These are phyloP conservation scores for Solanum chiquidenum DNA, from an alignment of 257 asterid species.

Conservation along the genomic window DNA sequence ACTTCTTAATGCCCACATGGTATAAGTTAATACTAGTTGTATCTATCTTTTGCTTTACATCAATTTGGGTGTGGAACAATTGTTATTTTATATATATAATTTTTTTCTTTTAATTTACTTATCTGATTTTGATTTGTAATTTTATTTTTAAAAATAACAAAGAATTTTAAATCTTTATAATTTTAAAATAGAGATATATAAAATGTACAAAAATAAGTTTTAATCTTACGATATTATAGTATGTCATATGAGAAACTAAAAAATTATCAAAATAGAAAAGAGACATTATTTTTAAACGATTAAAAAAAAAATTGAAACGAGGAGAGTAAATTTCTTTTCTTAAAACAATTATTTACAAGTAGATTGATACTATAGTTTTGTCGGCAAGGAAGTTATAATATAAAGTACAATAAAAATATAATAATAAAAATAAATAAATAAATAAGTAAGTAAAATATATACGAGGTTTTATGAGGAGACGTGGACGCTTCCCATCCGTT, in stretches of 20 bases:
- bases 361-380: not conserved
- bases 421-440: not conserved
- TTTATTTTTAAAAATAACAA: too few relatives aligned
- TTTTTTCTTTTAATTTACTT: not conserved
- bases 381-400: not conserved
- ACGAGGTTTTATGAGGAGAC: not conserved
- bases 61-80: not conserved
- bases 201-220: too few relatives aligned
- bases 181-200: too few relatives aligned
- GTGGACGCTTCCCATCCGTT: not conserved
- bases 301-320: not conserved
- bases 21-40: not conserved
- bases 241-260: not conserved
- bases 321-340: not conserved
- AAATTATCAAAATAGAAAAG: not conserved
- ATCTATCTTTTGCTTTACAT: not conserved
- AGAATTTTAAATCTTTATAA: too few relatives aligned
- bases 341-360: not conserved
- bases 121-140: not conserved
- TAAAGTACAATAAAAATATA: not conserved
- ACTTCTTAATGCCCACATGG: not conserved
- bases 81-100: not conserved
- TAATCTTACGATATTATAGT: too few relatives aligned
- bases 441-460: not conserved
- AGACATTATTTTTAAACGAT: not conserved